Conservation (phyloP, 495 filamentous ascomycete species). For the Pyrenula massariospora region DNA sequence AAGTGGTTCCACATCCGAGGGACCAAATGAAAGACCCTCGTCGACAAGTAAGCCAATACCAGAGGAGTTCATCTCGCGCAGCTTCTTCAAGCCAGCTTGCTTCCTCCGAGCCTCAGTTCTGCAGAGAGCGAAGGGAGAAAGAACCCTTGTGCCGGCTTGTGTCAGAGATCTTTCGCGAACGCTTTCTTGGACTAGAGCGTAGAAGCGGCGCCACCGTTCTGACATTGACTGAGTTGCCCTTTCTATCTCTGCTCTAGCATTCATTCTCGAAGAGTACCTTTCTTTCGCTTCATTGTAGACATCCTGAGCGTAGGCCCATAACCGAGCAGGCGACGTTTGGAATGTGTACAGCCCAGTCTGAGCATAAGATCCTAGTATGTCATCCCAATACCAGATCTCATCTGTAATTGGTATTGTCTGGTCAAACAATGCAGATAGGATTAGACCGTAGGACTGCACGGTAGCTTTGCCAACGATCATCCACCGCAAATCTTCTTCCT, state of each 20-base stretch:
- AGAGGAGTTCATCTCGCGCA: slow-evolving; percentile 71
- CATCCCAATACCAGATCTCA: slow-evolving; percentile 89
- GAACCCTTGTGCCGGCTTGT: slow-evolving; percentile 43
- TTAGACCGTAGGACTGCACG: slow-evolving; percentile 67
- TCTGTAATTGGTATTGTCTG: slow-evolving; percentile 70
- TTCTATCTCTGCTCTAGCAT: slow-evolving; percentile 3
- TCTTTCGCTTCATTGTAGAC: slow-evolving; percentile 45
- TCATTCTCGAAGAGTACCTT: slow-evolving; percentile 20
- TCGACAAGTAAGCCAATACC: slow-evolving; percentile 78
- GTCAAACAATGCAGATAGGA: slow-evolving; percentile 61
- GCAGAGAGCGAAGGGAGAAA: slow-evolving; percentile 59
- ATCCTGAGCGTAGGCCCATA: slow-evolving; percentile 55
- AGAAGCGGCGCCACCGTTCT: slow-evolving; percentile 63
- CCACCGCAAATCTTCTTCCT: slow-evolving; percentile 76
- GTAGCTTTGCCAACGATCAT: slow-evolving; percentile 76
- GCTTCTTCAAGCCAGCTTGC: slow-evolving; percentile 47
- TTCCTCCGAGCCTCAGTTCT: slow-evolving; percentile 61
- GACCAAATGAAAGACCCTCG: slow-evolving; percentile 57
- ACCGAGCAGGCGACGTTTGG: slow-evolving; percentile 64
- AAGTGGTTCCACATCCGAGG: slow-evolving; percentile 25
- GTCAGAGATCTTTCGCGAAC: slow-evolving; percentile 48
- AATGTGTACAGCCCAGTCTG: slow-evolving; percentile 66
- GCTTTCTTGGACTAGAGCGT: slow-evolving; percentile 62
- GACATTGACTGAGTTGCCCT: slow-evolving; percentile 20
- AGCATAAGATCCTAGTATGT: slow-evolving; percentile 59